Conservation (phyloP, 208 protist species). For the Acanthamoeba polyphaga region DNA sequence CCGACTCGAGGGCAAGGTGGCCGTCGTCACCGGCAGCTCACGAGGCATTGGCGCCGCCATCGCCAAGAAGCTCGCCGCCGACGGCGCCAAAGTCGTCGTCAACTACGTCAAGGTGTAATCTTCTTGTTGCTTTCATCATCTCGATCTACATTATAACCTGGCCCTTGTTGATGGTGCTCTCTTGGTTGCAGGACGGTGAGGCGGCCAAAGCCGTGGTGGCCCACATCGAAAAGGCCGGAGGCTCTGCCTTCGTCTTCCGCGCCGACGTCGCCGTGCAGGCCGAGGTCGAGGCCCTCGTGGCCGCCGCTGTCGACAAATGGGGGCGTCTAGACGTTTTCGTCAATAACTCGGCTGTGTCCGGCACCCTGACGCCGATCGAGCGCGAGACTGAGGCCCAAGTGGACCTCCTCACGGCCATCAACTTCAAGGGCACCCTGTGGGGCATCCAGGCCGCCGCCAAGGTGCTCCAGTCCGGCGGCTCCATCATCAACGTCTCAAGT, state of each 20-base stretch:
- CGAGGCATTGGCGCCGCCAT: not conserved
- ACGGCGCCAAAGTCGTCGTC: not conserved
- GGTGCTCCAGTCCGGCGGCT: slow-evolving; percentile 11
- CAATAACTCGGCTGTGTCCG: not conserved
- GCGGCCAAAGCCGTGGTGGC: slow-evolving; percentile 32
- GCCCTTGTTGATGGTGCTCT: not conserved
- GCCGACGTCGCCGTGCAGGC: not conserved
- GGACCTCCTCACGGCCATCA: not conserved
- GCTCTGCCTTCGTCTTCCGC: not conserved
- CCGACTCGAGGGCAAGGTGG: not conserved
- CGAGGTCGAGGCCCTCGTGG: not conserved
- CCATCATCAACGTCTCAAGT: slow-evolving; percentile 43
- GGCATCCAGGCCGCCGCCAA: not conserved
- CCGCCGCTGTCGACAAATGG: not conserved
- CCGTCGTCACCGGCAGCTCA: not conserved
- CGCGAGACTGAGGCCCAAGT: not conserved
- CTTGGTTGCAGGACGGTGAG: slow-evolving; percentile 1
- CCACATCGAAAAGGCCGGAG: not conserved
- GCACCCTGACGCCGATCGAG: not conserved
- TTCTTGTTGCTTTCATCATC: not conserved
- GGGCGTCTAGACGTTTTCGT: not conserved
- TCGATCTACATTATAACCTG: not conserved
- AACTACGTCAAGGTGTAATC: not conserved
- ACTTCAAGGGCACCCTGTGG: slow-evolving; percentile 42
- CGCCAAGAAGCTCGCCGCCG: not conserved